These are phyloP conservation scores for Inosperma sp. DNA, from an alignment of 768 basidiomycete species.

Conservation along the genomic window DNA sequence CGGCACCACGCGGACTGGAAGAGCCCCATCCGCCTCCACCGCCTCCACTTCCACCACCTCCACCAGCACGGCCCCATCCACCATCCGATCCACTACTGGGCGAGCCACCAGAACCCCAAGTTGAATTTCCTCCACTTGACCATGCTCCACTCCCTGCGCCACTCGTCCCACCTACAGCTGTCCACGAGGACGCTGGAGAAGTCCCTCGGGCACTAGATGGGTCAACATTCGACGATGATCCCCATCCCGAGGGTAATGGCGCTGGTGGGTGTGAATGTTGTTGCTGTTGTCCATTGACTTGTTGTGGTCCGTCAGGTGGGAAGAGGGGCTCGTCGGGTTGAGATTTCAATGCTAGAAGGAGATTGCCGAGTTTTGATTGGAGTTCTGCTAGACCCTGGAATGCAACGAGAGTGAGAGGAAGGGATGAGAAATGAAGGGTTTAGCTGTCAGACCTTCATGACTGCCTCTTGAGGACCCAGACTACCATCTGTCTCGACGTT, in stretches of 20 bases:
- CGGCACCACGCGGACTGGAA: conserved; percentile 12
- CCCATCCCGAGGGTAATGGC: too few relatives aligned
- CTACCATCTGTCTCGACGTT: conserved; percentile 95
- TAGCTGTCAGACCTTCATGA: conserved; percentile 62
- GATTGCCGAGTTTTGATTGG: conserved; percentile 74
- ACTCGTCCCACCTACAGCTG: too few relatives aligned
- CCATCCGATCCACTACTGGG: background rate
- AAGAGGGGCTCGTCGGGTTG: conserved; percentile 52
- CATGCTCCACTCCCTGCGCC: too few relatives aligned
- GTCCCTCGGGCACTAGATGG: too few relatives aligned
- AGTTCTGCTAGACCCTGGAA: conserved; percentile 69
- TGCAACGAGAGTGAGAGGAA: conserved; percentile 6
- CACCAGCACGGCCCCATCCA: conserved; percentile 18
- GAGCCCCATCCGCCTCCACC: conserved; percentile 22
- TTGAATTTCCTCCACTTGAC: background rate
- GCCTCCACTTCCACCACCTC: conserved; percentile 22
- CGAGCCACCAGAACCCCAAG: conserved; percentile 2
- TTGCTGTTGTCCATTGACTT: conserved; percentile 29
- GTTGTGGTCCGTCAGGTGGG: too few relatives aligned
- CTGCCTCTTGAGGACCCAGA: conserved; percentile 81
- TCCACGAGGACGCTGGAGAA: too few relatives aligned
- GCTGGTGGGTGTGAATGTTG: background rate
- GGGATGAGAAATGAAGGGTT: background rate
- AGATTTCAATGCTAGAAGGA: conserved; percentile 70
- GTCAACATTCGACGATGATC: too few relatives aligned